A percentile compares a stretch with the other conserved stretches of the same genome.
phyloP scores from a whole-genome alignment of 345 rosid species.

The Eucalyptus curtisii region DNA sequence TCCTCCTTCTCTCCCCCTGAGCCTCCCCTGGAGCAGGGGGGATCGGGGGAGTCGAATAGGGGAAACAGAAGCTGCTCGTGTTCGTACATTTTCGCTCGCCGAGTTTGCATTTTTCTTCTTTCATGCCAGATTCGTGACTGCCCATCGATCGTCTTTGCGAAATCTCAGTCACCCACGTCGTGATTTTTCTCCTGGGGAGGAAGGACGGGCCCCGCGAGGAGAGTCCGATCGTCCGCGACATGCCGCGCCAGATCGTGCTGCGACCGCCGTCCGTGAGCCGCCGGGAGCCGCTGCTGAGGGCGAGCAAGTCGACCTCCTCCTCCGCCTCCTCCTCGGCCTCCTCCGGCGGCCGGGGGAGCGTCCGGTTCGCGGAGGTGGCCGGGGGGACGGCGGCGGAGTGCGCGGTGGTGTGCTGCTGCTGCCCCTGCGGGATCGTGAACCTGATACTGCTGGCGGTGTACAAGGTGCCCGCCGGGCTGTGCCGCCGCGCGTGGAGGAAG shows the following conservation, averaged over 20 bases:
- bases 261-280: neutral
- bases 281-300: neutral
- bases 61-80: neutral
- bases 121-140: neutral
- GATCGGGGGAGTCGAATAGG: neutral
- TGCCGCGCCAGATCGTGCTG: neutral
- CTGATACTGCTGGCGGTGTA: conserved; percentile 12
- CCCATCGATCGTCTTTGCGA: neutral
- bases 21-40: neutral
- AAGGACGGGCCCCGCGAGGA: neutral
- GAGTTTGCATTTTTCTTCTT: neutral
- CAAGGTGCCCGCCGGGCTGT: conserved; percentile 27
- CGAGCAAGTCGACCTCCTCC: neutral
- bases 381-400: conserved; percentile 41
- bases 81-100: neutral
- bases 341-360: neutral
- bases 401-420: conserved; percentile 31
- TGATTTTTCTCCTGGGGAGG: neutral
- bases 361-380: conserved; percentile 12
- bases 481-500: conserved; percentile 21
- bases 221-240: neutral
- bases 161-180: neutral
- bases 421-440: conserved; percentile 27
- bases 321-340: neutral
- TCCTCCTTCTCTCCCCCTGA: neutral